Conservation (phyloP, 352 stramenopile genomes). For the Phytophthora pini region DNA sequence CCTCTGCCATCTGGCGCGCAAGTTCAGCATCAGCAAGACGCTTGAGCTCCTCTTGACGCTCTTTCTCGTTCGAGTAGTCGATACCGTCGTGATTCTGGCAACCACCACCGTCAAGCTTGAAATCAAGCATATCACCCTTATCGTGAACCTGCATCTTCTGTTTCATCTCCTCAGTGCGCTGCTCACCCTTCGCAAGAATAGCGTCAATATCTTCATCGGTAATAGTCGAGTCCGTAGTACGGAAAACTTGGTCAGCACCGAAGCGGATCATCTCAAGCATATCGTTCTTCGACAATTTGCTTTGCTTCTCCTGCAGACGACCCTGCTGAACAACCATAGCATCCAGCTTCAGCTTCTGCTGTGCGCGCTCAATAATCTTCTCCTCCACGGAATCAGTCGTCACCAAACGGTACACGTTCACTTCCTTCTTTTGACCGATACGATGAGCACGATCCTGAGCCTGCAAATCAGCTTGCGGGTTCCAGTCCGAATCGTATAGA, state of each 20-base stretch:
- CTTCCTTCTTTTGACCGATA: constrained; percentile 99
- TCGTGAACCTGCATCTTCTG: constrained; percentile 87
- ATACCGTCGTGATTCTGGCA: constrained; percentile 97
- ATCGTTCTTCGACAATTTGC: constrained; percentile 96
- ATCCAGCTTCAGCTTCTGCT: constrained; percentile 96
- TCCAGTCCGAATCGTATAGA: constrained; percentile 98
- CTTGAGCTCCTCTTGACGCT: constrained; percentile 87
- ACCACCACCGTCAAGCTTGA: constrained; percentile 93
- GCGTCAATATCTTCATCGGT: constrained; percentile 99
- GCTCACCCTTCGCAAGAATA: constrained; percentile 93
- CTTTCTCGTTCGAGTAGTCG: constrained; percentile 95
- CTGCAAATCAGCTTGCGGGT: constrained; percentile 97
- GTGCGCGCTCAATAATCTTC: constrained; percentile 98
- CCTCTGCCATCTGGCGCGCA: constrained; percentile 75
- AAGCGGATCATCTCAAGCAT: constrained; percentile 98
- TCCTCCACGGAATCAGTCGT: constrained; percentile 98
- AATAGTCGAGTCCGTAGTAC: constrained; percentile 95
- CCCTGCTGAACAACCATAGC: constrained; percentile 90
- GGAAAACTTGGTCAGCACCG: constrained; percentile 98
- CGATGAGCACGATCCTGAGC: constrained; percentile 96
- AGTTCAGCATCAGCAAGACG: constrained; percentile 85
- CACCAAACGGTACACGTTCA: constrained; percentile 95
- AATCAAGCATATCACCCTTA: constrained; percentile 89
- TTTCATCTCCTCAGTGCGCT: constrained; percentile 89
- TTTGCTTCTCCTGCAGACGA: constrained; percentile 86